These are phyloP conservation scores for Linderniella brevidens DNA, from an alignment of 257 asterid species.

Conservation along the genomic window DNA sequence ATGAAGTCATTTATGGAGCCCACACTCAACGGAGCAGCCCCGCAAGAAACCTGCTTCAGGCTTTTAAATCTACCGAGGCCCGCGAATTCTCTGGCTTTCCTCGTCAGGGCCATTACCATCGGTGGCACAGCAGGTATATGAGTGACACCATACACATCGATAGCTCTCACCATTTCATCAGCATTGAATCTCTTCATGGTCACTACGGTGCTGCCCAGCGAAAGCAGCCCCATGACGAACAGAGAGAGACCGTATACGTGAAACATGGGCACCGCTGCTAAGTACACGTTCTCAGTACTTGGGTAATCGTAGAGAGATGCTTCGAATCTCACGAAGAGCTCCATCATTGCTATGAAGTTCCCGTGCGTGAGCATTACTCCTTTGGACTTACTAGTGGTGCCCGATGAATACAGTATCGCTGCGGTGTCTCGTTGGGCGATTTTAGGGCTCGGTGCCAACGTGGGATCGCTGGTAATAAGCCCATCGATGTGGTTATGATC, in stretches of 20 bases:
- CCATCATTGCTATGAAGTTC: constrained; percentile 54
- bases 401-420: constrained; percentile 63
- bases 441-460: constrained; percentile 35
- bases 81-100: constrained; percentile 17
- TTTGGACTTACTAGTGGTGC: constrained; percentile 58
- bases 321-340: constrained; percentile 48
- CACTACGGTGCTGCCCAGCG: constrained; percentile 48
- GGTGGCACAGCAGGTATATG: constrained; percentile 67
- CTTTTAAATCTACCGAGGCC: constrained; percentile 16
- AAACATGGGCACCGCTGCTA: constrained; percentile 62
- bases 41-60: constrained; percentile 64
- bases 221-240: constrained; percentile 52
- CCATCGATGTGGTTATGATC: constrained; percentile 18
- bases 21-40: constrained; percentile 56
- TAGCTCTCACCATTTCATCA: constrained; percentile 45
- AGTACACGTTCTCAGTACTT: constrained; percentile 28
- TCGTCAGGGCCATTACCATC: constrained; percentile 29
- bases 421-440: constrained; percentile 50
- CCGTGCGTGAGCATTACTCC: constrained; percentile 55
- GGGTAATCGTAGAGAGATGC: constrained; percentile 36
- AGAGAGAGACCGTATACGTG: constrained; percentile 64
- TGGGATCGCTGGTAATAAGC: constrained; percentile 39
- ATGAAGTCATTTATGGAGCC: constrained; percentile 31
- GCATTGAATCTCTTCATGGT: constrained; percentile 47
- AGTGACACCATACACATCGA: constrained; percentile 45